Conservation (phyloP, 495 filamentous ascomycete species). For the Podospora conica region DNA sequence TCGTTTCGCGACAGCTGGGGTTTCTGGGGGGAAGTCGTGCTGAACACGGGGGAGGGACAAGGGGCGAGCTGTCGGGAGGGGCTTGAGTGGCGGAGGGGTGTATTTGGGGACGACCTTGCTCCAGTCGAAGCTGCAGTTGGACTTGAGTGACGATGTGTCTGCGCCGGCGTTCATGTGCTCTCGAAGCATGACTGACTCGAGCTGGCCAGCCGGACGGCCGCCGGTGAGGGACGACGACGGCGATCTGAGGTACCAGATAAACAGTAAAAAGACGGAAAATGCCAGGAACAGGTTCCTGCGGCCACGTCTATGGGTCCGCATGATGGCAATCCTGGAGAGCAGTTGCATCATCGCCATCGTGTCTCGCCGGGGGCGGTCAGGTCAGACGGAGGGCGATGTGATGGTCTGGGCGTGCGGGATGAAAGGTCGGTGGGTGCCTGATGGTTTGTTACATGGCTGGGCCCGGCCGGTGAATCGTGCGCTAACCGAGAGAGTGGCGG, state of each 20-base stretch:
- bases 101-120: conserved; percentile 51
- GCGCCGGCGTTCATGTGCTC: conserved; percentile 29
- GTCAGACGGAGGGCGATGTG: no score
- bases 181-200: conserved; percentile 23
- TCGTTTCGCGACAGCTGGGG: conserved; percentile 42
- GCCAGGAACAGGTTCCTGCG: not conserved
- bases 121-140: conserved; percentile 50
- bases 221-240: not conserved
- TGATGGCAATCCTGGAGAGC: not conserved
- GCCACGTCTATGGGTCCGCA: not conserved
- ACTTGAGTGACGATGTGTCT: conserved; percentile 7
- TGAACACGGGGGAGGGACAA: conserved; percentile 63
- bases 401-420: not conserved
- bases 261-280: not conserved
- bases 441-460: not conserved
- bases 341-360: not conserved
- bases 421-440: not conserved
- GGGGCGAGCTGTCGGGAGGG: conserved; percentile 50
- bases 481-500: not conserved
- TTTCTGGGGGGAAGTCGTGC: conserved; percentile 52
- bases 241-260: conserved; percentile 10
- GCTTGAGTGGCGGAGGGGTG: conserved; percentile 51
- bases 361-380: not conserved
- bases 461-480: not conserved
- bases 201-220: not conserved